Conservation (phyloP, 2,329 filamentous ascomycete species). For the Penicillium sp. region DNA sequence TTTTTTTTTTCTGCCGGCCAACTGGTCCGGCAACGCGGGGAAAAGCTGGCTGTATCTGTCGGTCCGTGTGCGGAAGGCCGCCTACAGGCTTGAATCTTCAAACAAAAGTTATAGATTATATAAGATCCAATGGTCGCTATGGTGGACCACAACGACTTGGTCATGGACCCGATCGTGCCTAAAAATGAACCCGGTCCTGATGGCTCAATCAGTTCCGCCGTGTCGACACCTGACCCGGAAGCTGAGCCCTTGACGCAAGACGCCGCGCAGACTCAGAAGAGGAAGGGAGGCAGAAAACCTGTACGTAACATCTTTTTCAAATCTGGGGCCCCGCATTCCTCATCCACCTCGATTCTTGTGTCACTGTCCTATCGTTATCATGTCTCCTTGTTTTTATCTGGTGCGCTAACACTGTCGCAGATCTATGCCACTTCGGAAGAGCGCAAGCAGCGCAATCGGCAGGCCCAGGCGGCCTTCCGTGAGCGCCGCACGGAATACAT, state of each 20-base stretch:
- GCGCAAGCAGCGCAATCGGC: constrained; percentile 93
- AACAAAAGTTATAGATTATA: background rate
- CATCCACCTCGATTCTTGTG: constrained; percentile 6
- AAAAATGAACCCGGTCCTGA: constrained; percentile 30
- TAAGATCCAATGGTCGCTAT: constrained; percentile 45
- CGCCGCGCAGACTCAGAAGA: constrained; percentile 66
- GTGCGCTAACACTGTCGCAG: constrained; percentile 48
- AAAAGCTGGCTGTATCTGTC: constrained; percentile 13
- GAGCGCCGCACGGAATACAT: constrained; percentile 98
- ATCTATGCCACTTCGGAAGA: constrained; percentile 99
- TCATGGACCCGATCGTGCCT: constrained; percentile 32
- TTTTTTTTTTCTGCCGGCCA: constrained; percentile 5
- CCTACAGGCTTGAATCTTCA: constrained; percentile 5
- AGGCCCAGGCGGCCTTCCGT: constrained; percentile 95
- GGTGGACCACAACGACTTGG: constrained; percentile 44
- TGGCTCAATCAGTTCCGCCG: constrained; percentile 45
- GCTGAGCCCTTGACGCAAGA: constrained; percentile 43
- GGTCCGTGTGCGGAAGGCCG: constrained; percentile 8
- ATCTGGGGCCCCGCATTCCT: constrained; percentile 33
- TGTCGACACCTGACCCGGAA: constrained; percentile 49
- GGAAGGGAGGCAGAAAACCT: constrained; percentile 96
- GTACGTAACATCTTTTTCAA: constrained; percentile 56
- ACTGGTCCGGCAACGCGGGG: constrained; percentile 8
- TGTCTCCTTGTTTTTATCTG: background rate
- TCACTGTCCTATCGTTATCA: background rate